Evolutionary conservation across 1,284 basidiomycete species (phyloP).

Genomic region (Moniliella sp.): DNA sequence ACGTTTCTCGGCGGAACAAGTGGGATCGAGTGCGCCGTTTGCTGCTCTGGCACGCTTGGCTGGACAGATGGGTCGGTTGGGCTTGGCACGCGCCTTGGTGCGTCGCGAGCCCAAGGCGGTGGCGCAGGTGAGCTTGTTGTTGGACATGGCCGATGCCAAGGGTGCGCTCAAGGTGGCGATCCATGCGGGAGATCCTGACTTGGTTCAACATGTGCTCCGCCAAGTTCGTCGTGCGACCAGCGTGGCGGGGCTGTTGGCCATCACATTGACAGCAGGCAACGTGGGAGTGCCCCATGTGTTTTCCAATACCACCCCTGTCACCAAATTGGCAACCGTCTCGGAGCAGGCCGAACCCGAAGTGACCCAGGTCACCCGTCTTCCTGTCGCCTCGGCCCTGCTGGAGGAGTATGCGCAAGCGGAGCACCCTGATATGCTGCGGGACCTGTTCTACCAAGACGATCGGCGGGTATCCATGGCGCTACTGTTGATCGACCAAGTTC

Average conservation of each 20-base stretch:
- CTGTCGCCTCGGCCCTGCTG: conserved; percentile 19
- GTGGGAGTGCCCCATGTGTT: too few relatives aligned
- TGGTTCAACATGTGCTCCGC: conserved; percentile 47
- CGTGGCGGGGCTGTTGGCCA: too few relatives aligned
- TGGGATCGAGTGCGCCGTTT: too few relatives aligned
- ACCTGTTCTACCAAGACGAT: conserved; percentile 97
- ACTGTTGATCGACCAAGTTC: conserved; percentile 53
- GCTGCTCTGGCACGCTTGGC: too few relatives aligned
- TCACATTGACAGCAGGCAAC: too few relatives aligned
- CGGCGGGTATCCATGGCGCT: conserved; percentile 72
- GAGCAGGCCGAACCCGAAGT: too few relatives aligned
- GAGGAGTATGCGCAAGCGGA: conserved; percentile 23
- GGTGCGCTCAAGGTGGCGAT: conserved; percentile 72
- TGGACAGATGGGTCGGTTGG: conserved; percentile 63
- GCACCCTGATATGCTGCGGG: conserved; percentile 68
- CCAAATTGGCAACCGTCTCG: too few relatives aligned
- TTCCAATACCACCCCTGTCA: too few relatives aligned
- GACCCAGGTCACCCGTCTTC: too few relatives aligned
- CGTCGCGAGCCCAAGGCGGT: conserved; percentile 69
- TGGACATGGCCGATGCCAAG: conserved; percentile 81
- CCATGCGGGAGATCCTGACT: conserved; percentile 80
- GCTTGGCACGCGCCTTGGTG: conserved; percentile 79
- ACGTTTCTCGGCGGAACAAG: conserved; percentile 58
- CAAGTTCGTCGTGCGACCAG: too few relatives aligned
- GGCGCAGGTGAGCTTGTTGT: conserved; percentile 73